A percentile compares a stretch with the other conserved stretches of the same genome.
phyloP scores from a whole-genome alignment of 805 yeast genomes.

The Cyberlindnera veronae region DNA sequence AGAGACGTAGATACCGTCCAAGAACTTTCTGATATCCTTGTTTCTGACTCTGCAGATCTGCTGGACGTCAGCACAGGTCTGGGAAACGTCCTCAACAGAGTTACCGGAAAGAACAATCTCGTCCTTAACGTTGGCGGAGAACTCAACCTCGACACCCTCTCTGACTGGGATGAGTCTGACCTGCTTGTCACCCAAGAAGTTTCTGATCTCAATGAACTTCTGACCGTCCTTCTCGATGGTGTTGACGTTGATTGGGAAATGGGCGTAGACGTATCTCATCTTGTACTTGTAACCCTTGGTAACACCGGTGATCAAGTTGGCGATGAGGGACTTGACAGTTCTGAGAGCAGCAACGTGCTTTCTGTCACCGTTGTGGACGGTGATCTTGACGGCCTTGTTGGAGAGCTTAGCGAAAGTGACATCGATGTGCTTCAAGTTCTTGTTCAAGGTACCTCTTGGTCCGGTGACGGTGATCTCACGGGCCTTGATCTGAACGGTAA shows the following conservation, averaged over 20 bases:
- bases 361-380: slow-evolving; percentile 98
- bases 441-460: slow-evolving; percentile 93
- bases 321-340: slow-evolving; percentile 92
- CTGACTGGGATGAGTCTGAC: slow-evolving; percentile 82
- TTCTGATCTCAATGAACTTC: slow-evolving; percentile 90
- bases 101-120: slow-evolving; percentile 90
- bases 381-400: slow-evolving; percentile 72
- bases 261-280: slow-evolving; percentile 99
- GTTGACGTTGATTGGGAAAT: slow-evolving; percentile 99
- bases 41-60: slow-evolving; percentile 98
- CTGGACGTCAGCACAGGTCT: slow-evolving; percentile 97
- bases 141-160: slow-evolving; percentile 85
- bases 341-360: slow-evolving; percentile 99
- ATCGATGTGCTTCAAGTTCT: slow-evolving; percentile 91
- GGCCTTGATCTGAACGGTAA: slow-evolving; percentile 85
- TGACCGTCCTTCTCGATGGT: slow-evolving; percentile 73
- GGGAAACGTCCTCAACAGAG: slow-evolving; percentile 96
- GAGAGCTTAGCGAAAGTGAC: slow-evolving; percentile 83
- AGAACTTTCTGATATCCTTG: slow-evolving; percentile 99
- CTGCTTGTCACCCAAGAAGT: slow-evolving; percentile 98
- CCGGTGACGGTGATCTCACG: slow-evolving; percentile 88
- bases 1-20: slow-evolving; percentile 99
- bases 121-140: slow-evolving; percentile 85
- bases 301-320: slow-evolving; percentile 96
- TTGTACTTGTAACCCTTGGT: slow-evolving; percentile 99